A percentile compares a stretch with the other conserved stretches of the same genome.
These are phyloP conservation scores for Pholiota adiposa DNA, from an alignment of 1,284 basidiomycete species.

Conservation along the genomic window DNA sequence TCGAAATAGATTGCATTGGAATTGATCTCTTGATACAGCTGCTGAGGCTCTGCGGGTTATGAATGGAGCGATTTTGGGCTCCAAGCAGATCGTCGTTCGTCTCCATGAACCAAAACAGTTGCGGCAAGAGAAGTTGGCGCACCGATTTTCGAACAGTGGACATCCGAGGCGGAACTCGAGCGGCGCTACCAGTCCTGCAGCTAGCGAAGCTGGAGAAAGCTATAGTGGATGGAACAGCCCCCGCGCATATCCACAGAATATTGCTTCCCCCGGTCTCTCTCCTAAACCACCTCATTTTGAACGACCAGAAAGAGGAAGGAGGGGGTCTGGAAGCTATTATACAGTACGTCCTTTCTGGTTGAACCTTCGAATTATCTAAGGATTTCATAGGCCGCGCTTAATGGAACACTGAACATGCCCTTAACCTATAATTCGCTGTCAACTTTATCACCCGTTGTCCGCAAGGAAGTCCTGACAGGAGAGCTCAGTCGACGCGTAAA, in stretches of 20 bases:
- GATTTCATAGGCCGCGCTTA: slow-evolving; percentile 65
- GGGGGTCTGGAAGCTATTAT: slow-evolving; percentile 84
- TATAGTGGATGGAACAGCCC: slow-evolving; percentile 74
- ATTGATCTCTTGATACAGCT: slow-evolving; percentile 45
- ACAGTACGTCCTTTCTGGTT: slow-evolving; percentile 48
- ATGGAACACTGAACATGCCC: slow-evolving; percentile 76
- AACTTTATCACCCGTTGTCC: slow-evolving; percentile 79
- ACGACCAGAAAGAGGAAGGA: slow-evolving; percentile 63
- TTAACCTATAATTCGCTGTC: slow-evolving; percentile 84
- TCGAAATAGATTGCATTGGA: neutral
- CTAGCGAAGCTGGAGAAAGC: slow-evolving; percentile 78
- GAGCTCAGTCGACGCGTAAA: slow-evolving; percentile 80
- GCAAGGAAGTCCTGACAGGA: slow-evolving; percentile 82
- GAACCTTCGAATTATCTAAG: neutral
- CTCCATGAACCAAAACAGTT: slow-evolving; percentile 90
- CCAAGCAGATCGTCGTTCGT: slow-evolving; percentile 83
- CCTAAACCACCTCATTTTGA: slow-evolving; percentile 56
- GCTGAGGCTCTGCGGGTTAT: slow-evolving; percentile 74
- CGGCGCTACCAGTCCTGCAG: slow-evolving; percentile 80
- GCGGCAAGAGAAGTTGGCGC: slow-evolving; percentile 85
- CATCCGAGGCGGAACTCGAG: slow-evolving; percentile 73
- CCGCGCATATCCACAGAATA: slow-evolving; percentile 53
- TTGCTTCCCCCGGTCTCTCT: slow-evolving; percentile 58
- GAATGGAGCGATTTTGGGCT: slow-evolving; percentile 75
- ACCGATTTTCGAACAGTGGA: slow-evolving; percentile 75